These are phyloP conservation scores for Vaucheria bursata DNA, from an alignment of 352 stramenopile species.

Conservation along the genomic window DNA sequence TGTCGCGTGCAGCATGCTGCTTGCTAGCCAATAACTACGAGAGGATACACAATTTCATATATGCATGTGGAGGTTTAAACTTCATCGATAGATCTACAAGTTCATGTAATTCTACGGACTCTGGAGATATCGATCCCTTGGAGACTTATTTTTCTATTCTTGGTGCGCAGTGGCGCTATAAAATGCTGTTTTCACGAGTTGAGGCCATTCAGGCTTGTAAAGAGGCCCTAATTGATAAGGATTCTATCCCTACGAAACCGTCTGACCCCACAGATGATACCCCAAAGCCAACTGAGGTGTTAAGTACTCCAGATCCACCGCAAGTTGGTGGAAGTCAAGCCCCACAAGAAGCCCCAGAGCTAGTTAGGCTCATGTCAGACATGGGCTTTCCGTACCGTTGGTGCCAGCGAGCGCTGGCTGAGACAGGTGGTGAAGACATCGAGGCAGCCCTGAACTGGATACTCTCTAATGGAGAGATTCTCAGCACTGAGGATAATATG, in stretches of 20 bases:
- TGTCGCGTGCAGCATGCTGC: constrained; percentile 21
- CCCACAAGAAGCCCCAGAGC: no score
- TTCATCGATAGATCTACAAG: constrained; percentile 24
- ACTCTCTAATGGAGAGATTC: constrained; percentile 72
- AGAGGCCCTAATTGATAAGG: no score
- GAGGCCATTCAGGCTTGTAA: no score
- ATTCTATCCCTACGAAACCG: no score
- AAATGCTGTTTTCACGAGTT: constrained; percentile 13
- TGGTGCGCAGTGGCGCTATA: constrained; percentile 26
- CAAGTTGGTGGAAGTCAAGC: no score
- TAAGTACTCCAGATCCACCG: no score
- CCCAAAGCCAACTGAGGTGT: no score
- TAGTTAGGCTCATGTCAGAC: constrained; percentile 61
- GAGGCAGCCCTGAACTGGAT: constrained; percentile 82
- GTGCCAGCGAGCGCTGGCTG: constrained; percentile 75
- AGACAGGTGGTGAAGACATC: constrained; percentile 72
- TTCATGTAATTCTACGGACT: constrained; percentile 5
- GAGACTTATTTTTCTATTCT: constrained; percentile 33
- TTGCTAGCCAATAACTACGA: constrained; percentile 24
- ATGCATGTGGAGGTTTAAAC: not conserved
- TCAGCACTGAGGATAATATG: constrained; percentile 64
- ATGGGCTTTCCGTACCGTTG: constrained; percentile 84
- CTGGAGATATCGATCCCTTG: constrained; percentile 31
- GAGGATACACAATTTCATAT: not conserved
- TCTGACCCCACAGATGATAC: no score